phyloP scores from a whole-genome alignment of 768 basidiomycete genomes.

The Tricholoma terreum region DNA sequence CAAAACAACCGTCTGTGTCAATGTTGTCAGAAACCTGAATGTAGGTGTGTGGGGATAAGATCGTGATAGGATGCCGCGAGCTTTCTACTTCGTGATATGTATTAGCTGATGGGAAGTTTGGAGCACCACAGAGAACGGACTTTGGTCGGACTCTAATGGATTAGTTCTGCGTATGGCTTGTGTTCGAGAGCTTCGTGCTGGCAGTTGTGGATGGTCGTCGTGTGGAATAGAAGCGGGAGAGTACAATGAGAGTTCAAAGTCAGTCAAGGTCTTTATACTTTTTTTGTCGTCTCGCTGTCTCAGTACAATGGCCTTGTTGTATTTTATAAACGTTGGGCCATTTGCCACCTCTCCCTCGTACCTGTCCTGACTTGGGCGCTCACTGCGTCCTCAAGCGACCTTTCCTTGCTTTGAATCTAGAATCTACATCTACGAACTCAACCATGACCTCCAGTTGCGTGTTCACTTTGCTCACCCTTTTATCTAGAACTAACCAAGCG shows the following conservation, averaged over 20 bases:
- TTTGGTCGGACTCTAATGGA: too few species aligned
- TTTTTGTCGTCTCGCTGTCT: slow-evolving; percentile 27
- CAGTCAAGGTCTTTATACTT: slow-evolving; percentile 16
- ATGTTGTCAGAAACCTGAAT: too few species aligned
- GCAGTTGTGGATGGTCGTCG: too few species aligned
- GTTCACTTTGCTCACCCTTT: slow-evolving; percentile 9
- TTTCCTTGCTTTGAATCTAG: slow-evolving; percentile 10
- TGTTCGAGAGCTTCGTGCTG: too few species aligned
- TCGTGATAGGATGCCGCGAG: too few species aligned
- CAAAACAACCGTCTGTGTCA: too few species aligned
- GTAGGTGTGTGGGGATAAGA: too few species aligned
- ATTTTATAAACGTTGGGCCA: slow-evolving; percentile 15
- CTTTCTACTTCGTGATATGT: too few species aligned
- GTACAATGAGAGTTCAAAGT: slow-evolving; percentile 6
- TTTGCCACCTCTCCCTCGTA: slow-evolving; percentile 8
- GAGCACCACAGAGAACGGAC: too few species aligned
- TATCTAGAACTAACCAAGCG: slow-evolving; percentile 2
- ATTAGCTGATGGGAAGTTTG: too few species aligned
- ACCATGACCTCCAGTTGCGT: slow-evolving; percentile 31
- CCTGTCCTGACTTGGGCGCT: slow-evolving; percentile 10
- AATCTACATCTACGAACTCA: slow-evolving; percentile 18
- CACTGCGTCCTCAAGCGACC: slow-evolving; percentile 11
- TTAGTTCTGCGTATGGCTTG: too few species aligned
- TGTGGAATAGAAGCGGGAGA: too few species aligned
- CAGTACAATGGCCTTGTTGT: slow-evolving; percentile 11